These are phyloP conservation scores for Paxillus involutus DNA, from an alignment of 768 basidiomycete species.

Conservation along the genomic window DNA sequence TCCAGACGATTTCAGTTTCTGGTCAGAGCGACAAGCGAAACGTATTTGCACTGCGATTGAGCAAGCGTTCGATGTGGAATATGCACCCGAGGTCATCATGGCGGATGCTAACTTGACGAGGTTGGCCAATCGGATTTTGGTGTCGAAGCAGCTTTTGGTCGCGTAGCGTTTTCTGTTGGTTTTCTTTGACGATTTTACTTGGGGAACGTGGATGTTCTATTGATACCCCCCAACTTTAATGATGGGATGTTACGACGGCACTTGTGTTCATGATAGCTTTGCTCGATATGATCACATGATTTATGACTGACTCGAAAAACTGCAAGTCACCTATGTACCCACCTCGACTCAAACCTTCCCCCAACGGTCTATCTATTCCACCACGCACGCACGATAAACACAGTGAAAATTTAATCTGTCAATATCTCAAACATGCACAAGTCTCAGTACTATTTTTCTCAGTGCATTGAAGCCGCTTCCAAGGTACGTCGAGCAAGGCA, in stretches of 20 bases:
- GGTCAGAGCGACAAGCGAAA: slow-evolving; percentile 88
- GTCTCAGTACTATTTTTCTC: slow-evolving; percentile 50
- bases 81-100: slow-evolving; percentile 85
- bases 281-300: neutral
- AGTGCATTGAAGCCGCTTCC: slow-evolving; percentile 47
- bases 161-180: slow-evolving; percentile 6
- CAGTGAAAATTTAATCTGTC: neutral
- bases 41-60: slow-evolving; percentile 79
- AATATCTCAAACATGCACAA: slow-evolving; percentile 22
- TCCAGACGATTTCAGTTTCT: slow-evolving; percentile 93
- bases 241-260: neutral
- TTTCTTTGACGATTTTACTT: neutral
- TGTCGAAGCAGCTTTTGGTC: slow-evolving; percentile 62
- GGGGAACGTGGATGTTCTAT: neutral
- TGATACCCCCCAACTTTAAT: neutral
- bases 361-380: neutral
- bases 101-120: slow-evolving; percentile 92
- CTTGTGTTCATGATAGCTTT: too few species aligned
- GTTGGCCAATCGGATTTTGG: slow-evolving; percentile 79
- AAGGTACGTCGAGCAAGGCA: slow-evolving; percentile 31
- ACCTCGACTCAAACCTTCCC: too few species aligned
- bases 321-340: too few species aligned
- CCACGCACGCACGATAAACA: neutral
- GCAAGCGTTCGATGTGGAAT: slow-evolving; percentile 85
- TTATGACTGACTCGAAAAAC: neutral